Conservation (phyloP, 2,329 filamentous ascomycete species). For the Monosporascus sp. region DNA sequence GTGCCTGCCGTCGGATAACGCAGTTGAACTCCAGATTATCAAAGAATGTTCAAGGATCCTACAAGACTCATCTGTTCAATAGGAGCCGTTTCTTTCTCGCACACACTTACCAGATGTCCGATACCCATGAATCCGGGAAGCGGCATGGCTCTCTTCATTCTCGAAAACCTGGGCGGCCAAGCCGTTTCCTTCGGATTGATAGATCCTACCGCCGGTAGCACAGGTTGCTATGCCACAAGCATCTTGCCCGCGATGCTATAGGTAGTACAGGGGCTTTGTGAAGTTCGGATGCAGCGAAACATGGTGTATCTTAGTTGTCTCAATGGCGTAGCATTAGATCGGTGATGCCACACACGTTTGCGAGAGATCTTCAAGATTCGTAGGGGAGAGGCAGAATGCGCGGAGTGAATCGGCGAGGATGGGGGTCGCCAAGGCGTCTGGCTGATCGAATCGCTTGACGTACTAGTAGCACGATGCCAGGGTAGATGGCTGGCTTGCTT, state of each 20-base stretch:
- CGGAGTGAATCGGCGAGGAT: too few relatives aligned
- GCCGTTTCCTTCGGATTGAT: too few relatives aligned
- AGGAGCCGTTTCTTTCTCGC: not conserved
- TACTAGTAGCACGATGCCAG: too few relatives aligned
- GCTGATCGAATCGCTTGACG: too few relatives aligned
- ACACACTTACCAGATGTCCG: conserved; percentile 1
- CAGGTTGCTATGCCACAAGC: not conserved
- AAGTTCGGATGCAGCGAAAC: conserved; percentile 12
- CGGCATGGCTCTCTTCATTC: too few relatives aligned
- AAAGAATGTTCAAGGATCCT: not conserved
- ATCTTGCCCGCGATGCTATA: conserved; percentile 12
- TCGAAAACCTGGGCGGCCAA: too few relatives aligned
- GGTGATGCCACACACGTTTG: conserved; percentile 46
- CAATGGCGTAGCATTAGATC: conserved; percentile 47
- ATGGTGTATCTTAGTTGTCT: conserved; percentile 5
- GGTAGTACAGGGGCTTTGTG: too few relatives aligned
- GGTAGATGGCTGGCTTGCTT: too few relatives aligned
- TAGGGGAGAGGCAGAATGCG: too few relatives aligned
- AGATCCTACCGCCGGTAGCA: too few relatives aligned
- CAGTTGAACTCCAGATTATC: not conserved
- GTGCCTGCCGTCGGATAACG: not conserved
- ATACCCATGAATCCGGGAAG: conserved; percentile 24
- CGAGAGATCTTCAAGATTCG: not conserved
- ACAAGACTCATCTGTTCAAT: not conserved
- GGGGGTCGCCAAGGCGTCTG: too few relatives aligned